These are phyloP conservation scores for Podaxis sp. DNA, from an alignment of 768 basidiomycete genomes.

Conservation along the genomic window DNA sequence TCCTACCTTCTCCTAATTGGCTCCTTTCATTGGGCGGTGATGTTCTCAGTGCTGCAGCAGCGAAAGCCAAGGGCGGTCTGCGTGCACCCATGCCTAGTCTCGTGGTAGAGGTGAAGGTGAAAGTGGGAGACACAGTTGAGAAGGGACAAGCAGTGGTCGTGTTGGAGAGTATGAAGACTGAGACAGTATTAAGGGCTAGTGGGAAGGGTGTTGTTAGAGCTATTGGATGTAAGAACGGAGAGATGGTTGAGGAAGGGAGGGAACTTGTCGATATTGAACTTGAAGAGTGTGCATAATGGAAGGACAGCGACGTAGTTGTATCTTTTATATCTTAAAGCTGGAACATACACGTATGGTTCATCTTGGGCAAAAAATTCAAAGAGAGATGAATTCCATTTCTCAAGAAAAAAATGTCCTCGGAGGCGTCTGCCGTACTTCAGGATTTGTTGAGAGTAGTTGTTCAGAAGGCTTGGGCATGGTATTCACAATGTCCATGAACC, in stretches of 20 bases:
- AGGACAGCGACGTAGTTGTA: no score
- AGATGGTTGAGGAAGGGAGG: constrained; percentile 88
- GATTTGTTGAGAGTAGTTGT: no score
- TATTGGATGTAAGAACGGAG: constrained; percentile 79
- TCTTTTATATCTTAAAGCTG: no score
- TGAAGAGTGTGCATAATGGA: constrained; percentile 20
- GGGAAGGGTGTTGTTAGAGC: constrained; percentile 66
- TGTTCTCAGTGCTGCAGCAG: constrained; percentile 45
- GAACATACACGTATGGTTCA: no score
- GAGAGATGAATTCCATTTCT: no score
- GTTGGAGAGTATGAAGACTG: constrained; percentile 97
- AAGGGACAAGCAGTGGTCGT: constrained; percentile 81
- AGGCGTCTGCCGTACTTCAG: no score
- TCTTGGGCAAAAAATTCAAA: no score
- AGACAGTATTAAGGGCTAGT: constrained; percentile 80
- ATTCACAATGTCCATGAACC: no score
- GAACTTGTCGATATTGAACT: constrained; percentile 72
- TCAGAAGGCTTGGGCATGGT: no score
- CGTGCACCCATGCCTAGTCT: constrained; percentile 92
- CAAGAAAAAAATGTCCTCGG: no score
- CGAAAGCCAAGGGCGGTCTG: constrained; percentile 53
- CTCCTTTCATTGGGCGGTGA: constrained; percentile 65
- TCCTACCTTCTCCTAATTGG: constrained; percentile 73
- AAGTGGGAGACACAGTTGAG: constrained; percentile 74
- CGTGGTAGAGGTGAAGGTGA: constrained; percentile 85